Conservation (phyloP, 1,139 yeast species). For the Scheffersomyces illinoinensis region DNA sequence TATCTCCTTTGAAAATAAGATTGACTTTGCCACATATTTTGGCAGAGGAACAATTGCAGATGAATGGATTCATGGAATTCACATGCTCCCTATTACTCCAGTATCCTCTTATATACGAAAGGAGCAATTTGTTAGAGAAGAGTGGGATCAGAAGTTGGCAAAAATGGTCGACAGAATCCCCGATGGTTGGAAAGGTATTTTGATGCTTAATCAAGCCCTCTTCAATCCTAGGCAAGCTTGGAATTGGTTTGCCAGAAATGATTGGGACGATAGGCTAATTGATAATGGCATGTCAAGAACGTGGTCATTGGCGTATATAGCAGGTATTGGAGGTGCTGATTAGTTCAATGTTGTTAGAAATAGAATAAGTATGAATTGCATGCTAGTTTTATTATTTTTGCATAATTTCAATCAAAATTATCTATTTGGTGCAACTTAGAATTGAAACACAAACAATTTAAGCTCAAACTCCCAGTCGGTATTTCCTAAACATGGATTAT, state of each 20-base stretch:
- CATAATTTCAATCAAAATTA: no score
- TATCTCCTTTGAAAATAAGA: conserved; percentile 45
- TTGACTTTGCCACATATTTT: conserved; percentile 47
- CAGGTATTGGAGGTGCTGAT: conserved; percentile 35
- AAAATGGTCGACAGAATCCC: conserved; percentile 36
- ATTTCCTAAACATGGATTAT: no score
- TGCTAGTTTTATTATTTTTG: not conserved
- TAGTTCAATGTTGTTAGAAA: not conserved
- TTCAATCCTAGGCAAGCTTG: conserved; percentile 38
- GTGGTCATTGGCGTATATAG: conserved; percentile 45
- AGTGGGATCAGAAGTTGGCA: conserved; percentile 42
- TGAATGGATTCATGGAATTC: conserved; percentile 52
- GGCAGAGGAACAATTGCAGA: conserved; percentile 45
- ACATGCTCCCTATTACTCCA: conserved; percentile 50
- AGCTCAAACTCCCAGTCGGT: no score
- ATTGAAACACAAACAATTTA: no score
- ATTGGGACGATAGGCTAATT: conserved; percentile 38
- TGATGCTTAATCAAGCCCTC: conserved; percentile 41
- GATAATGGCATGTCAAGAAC: conserved; percentile 50
- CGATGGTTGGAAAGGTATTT: conserved; percentile 48
- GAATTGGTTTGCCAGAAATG: conserved; percentile 40
- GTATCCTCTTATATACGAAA: conserved; percentile 40
- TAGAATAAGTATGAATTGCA: not conserved
- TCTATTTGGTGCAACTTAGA: no score
- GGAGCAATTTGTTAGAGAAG: conserved; percentile 39